A percentile compares a stretch with the other conserved stretches of the same genome.
phyloP scores from a whole-genome alignment of 257 asterid genomes.

The Striga asiatica region DNA sequence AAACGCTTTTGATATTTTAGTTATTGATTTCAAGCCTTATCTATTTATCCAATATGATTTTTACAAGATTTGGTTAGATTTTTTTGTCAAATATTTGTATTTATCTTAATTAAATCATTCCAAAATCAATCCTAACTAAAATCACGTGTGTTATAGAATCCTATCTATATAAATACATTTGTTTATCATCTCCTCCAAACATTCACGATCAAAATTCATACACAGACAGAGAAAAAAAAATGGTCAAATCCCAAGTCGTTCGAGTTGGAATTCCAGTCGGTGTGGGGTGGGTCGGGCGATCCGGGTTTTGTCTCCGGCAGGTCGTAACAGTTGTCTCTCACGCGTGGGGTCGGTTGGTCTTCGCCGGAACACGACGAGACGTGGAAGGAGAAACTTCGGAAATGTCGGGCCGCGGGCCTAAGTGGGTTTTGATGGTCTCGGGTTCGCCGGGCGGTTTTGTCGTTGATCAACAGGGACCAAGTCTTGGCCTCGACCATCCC shows the following conservation, averaged over 20 bases:
- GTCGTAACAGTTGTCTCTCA: slow-evolving; percentile 16
- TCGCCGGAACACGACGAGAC: slow-evolving; percentile 12
- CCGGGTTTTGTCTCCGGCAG: slow-evolving; percentile 25
- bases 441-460: slow-evolving; percentile 87
- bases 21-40: too few relatives aligned
- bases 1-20: too few relatives aligned
- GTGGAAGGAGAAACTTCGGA: slow-evolving; percentile 72
- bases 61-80: too few relatives aligned
- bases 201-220: too few relatives aligned
- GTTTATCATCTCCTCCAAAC: too few relatives aligned
- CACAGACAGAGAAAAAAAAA: too few relatives aligned
- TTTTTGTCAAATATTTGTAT: too few relatives aligned
- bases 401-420: slow-evolving; percentile 15
- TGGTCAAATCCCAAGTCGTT: slow-evolving; percentile 67
- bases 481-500: slow-evolving; percentile 74
- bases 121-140: too few relatives aligned
- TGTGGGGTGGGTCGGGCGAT: slow-evolving; percentile 33
- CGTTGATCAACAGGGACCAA: slow-evolving; percentile 72
- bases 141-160: too few relatives aligned
- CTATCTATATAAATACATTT: too few relatives aligned
- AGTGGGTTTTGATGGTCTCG: slow-evolving; percentile 68
- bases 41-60: too few relatives aligned
- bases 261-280: slow-evolving; percentile 39
- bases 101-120: too few relatives aligned
- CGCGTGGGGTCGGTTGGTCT: slow-evolving; percentile 44